Conservation (phyloP, 2,329 filamentous ascomycete genomes). For the Pseudocercospora musae region DNA sequence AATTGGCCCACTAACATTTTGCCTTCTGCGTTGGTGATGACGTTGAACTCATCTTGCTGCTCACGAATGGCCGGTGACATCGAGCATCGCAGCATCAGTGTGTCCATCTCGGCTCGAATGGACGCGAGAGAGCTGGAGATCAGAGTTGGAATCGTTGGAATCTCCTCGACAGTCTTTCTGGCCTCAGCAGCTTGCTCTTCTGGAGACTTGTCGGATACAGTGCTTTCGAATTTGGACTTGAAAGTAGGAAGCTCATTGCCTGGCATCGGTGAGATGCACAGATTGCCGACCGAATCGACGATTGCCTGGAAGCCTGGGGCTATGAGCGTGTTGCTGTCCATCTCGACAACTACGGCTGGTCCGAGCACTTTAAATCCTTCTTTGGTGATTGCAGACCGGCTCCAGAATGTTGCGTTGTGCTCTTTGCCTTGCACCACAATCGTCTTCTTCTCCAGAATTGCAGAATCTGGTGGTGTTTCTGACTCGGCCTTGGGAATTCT, state of each 20-base stretch:
- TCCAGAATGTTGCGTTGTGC: slow-evolving; percentile 26
- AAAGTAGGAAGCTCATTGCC: slow-evolving; percentile 28
- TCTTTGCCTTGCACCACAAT: slow-evolving; percentile 27
- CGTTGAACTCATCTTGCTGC: slow-evolving; percentile 31
- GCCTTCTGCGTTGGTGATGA: slow-evolving; percentile 27
- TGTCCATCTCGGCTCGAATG: slow-evolving; percentile 29
- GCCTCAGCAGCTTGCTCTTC: slow-evolving; percentile 25
- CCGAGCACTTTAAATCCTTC: slow-evolving; percentile 26
- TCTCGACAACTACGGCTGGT: slow-evolving; percentile 26
- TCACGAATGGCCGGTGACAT: slow-evolving; percentile 31
- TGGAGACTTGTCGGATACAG: slow-evolving; percentile 21
- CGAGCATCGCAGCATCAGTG: slow-evolving; percentile 29
- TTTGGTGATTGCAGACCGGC: slow-evolving; percentile 22
- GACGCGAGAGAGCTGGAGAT: slow-evolving; percentile 26
- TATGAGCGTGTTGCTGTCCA: slow-evolving; percentile 29
- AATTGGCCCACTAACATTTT: slow-evolving; percentile 30
- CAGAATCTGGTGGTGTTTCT: slow-evolving; percentile 22
- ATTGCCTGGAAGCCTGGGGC: slow-evolving; percentile 25
- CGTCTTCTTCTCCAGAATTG: slow-evolving; percentile 24
- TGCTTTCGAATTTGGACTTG: slow-evolving; percentile 24
- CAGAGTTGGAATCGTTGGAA: slow-evolving; percentile 27
- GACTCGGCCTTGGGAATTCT: slow-evolving; percentile 19
- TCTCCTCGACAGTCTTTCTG: slow-evolving; percentile 25
- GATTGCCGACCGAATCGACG: slow-evolving; percentile 27
- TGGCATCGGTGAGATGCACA: slow-evolving; percentile 28